phyloP scores from a whole-genome alignment of 306 rosid species.

The Vigna hirtella region DNA sequence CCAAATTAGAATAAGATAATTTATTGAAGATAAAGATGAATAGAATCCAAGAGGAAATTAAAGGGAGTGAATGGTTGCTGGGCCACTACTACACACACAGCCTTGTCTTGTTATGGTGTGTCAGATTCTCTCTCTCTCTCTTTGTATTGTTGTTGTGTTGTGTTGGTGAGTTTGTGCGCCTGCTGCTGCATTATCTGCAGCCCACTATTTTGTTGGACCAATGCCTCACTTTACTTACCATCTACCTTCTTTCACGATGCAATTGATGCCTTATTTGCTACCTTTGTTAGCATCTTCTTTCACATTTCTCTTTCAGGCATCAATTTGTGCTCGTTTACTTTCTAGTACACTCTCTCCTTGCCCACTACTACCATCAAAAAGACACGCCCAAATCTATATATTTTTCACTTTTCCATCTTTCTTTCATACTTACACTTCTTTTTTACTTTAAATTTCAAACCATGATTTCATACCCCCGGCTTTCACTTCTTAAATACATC shows the following conservation, averaged over 20 bases:
- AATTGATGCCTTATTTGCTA: slow-evolving; percentile 43
- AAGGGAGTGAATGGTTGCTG: slow-evolving; percentile 66
- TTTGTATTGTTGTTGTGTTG: background rate
- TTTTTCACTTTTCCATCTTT: slow-evolving; percentile 28
- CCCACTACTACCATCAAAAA: slow-evolving; percentile 19
- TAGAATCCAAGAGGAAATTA: slow-evolving; percentile 42
- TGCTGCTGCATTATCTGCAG: slow-evolving; percentile 55
- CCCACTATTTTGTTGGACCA: slow-evolving; percentile 46
- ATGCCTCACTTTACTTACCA: slow-evolving; percentile 15
- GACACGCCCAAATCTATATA: background rate
- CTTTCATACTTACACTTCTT: no score
- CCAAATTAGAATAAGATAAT: slow-evolving; percentile 9
- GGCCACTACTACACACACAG: slow-evolving; percentile 49
- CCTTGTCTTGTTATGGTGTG: slow-evolving; percentile 54
- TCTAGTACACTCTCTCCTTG: slow-evolving; percentile 39
- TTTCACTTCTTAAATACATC: no score
- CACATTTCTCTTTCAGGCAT: slow-evolving; percentile 40
- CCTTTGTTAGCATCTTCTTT: slow-evolving; percentile 44
- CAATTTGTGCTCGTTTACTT: slow-evolving; percentile 36
- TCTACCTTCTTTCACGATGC: slow-evolving; percentile 27
- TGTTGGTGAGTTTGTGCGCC: slow-evolving; percentile 52
- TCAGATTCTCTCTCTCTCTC: slow-evolving; percentile 58
- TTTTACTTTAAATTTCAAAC: no score
- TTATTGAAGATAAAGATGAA: background rate
- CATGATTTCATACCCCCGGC: no score